These are phyloP conservation scores for Lachnum nothofagi DNA, from an alignment of 2,329 filamentous ascomycete species.

Conservation along the genomic window DNA sequence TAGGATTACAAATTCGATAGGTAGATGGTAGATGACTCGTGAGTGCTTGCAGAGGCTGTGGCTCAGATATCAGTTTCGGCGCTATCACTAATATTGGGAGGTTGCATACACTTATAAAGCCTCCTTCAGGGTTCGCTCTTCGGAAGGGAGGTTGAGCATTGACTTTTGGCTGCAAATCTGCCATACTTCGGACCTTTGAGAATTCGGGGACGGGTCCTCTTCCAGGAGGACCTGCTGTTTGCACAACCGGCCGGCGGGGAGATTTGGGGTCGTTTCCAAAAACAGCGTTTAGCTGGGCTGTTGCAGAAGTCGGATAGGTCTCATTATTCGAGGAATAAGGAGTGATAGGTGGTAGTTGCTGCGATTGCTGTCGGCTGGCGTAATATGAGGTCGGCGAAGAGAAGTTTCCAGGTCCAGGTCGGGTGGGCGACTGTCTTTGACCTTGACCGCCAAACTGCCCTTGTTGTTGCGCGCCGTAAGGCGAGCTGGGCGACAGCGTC, in stretches of 20 bases:
- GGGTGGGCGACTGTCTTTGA: slow-evolving; percentile 73
- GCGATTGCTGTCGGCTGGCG: slow-evolving; percentile 39
- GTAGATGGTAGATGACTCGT: slow-evolving; percentile 90
- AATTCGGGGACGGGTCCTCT: slow-evolving; percentile 82
- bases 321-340: slow-evolving; percentile 64
- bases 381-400: slow-evolving; percentile 56
- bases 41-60: slow-evolving; percentile 85
- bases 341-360: slow-evolving; percentile 70
- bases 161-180: slow-evolving; percentile 75
- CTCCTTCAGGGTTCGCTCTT: slow-evolving; percentile 90
- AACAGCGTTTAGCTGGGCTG: slow-evolving; percentile 65
- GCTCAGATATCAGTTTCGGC: slow-evolving; percentile 24
- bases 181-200: slow-evolving; percentile 65
- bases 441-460: slow-evolving; percentile 45
- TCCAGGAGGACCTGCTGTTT: slow-evolving; percentile 40
- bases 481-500: slow-evolving; percentile 70
- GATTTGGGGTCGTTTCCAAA: slow-evolving; percentile 54
- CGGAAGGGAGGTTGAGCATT: slow-evolving; percentile 86
- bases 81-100: slow-evolving; percentile 6
- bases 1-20: slow-evolving; percentile 96
- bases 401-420: slow-evolving; percentile 58
- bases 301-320: slow-evolving; percentile 66
- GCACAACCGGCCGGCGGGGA: slow-evolving; percentile 49
- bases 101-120: slow-evolving; percentile 84
- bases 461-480: slow-evolving; percentile 62